Base-by-base conservation (phyloP, 148 eudicot species). In the Rhododendron kiyosumense region DNA sequence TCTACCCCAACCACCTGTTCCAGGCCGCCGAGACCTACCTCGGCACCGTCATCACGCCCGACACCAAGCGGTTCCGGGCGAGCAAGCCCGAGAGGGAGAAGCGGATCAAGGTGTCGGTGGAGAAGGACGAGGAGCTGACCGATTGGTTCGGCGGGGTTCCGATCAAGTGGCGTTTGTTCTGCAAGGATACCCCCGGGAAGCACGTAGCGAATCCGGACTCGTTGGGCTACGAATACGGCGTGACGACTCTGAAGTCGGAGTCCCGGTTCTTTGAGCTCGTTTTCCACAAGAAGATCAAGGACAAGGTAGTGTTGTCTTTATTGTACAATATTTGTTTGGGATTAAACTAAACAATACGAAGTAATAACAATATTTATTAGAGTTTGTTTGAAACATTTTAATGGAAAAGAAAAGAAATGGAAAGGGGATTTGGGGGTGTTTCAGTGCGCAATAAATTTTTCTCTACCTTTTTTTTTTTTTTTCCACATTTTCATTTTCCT, bases 91-190 rank as follows among this genome's bases (percentile, higher is more conserved):
- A 84, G 38, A 86, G 84, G 32, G 84, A 85, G 48, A 73, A 65
- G 26, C 67, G 71, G 22, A 84, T 86, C 67, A 73, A 3, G 32
- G 45, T 88, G 26, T 79, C 86, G 2, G 80, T 88, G 84, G 90
- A 79, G 32, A 32, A 67, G 18, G 84, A 71, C 74, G 78, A 88
- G 49, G 88, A 86, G 49, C 45, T 88, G 49, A 43, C 57, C 36
- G 88, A 86, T 18, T 67, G 57, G 0, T 88, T 79, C 10, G 24
- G 15, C 26, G 88, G 90, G 17, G 24, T 83, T 57, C 77, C 45
- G 41, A 77, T 88, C 36, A 86, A 59, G 26, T 88, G 88, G 90
- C 82, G 73, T 7, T 49, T 78, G 67, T 76, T 86, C 59, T 67
- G 20, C 52, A 59, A 51, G 26, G 67, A 76, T 46, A 34, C 75